A percentile compares a stretch with the other conserved stretches of the same genome.
Evolutionary conservation across 768 basidiomycete genomes (phyloP).

Genomic region (Suillus alpinus): DNA sequence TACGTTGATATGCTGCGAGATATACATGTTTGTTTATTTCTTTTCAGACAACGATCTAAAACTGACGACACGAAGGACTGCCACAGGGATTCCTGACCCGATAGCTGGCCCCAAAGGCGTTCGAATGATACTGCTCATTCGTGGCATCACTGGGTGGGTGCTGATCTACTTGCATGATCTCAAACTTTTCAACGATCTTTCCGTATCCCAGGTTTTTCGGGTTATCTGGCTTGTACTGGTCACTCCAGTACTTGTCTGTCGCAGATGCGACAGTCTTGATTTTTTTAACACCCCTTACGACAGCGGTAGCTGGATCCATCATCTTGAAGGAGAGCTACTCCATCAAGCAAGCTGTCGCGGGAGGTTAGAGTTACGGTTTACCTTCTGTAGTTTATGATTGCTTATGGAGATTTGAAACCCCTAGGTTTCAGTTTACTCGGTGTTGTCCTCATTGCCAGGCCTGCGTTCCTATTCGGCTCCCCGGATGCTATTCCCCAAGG

Average conservation of each 20-base stretch:
- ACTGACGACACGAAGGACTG: slow-evolving; percentile 27
- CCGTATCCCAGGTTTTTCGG: slow-evolving; percentile 60
- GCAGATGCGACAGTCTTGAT: slow-evolving; percentile 77
- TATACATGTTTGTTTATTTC: slow-evolving; percentile 42
- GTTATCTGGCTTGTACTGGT: slow-evolving; percentile 65
- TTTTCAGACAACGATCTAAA: neutral
- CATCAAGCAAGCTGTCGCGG: slow-evolving; percentile 52
- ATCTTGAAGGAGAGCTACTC: slow-evolving; percentile 63
- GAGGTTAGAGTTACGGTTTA: slow-evolving; percentile 29
- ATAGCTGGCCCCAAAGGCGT: slow-evolving; percentile 69
- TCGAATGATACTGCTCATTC: slow-evolving; percentile 48
- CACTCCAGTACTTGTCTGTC: slow-evolving; percentile 70
- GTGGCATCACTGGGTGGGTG: slow-evolving; percentile 64
- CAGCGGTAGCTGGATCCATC: slow-evolving; percentile 58
- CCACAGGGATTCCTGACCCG: slow-evolving; percentile 49
- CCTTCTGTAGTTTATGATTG: neutral
- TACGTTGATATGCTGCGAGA: slow-evolving; percentile 48
- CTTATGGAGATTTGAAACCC: neutral
- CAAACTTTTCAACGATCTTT: neutral
- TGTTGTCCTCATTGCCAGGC: slow-evolving; percentile 79
- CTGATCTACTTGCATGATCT: neutral
- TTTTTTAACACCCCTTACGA: slow-evolving; percentile 69
- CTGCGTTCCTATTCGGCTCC: slow-evolving; percentile 65
- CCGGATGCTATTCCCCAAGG: slow-evolving; percentile 2
- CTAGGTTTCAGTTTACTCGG: slow-evolving; percentile 67